Conservation (phyloP, 441 rosid species). For the Populus hybrid region DNA sequence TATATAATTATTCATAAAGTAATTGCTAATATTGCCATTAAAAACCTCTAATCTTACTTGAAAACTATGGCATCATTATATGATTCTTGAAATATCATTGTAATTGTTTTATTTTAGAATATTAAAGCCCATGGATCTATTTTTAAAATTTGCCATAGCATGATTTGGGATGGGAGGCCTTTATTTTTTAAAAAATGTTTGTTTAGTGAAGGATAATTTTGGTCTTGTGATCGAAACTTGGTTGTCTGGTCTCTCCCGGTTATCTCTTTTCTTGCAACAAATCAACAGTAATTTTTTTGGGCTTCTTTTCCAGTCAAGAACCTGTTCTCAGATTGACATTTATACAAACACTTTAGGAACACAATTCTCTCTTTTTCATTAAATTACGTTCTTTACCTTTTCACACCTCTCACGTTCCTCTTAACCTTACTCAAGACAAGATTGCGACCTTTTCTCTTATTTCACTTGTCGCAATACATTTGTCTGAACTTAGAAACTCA, state of each 20-base stretch:
- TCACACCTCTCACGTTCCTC: not conserved
- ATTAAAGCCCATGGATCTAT: no score
- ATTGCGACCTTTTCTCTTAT: not conserved
- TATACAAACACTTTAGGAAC: not conserved
- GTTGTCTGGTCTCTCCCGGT: not conserved
- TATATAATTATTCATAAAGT: no score
- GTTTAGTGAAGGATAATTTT: no score
- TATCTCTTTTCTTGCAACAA: not conserved
- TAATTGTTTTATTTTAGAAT: no score
- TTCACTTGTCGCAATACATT: not conserved
- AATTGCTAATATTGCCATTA: no score
- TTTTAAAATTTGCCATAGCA: no score
- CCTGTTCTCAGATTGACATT: not conserved
- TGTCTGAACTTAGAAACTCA: not conserved
- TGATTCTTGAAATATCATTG: no score
- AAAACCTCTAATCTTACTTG: no score
- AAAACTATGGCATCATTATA: no score
- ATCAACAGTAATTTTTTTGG: not conserved
- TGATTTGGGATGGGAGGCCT: no score
- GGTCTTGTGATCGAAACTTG: not conserved
- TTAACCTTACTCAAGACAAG: not conserved
- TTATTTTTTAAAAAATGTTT: no score
- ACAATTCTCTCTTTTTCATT: not conserved
- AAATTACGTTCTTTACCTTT: not conserved
- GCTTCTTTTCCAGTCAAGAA: not conserved